These are phyloP conservation scores for Simplicillium sp. DNA, from an alignment of 2,329 filamentous ascomycete species.

Conservation along the genomic window DNA sequence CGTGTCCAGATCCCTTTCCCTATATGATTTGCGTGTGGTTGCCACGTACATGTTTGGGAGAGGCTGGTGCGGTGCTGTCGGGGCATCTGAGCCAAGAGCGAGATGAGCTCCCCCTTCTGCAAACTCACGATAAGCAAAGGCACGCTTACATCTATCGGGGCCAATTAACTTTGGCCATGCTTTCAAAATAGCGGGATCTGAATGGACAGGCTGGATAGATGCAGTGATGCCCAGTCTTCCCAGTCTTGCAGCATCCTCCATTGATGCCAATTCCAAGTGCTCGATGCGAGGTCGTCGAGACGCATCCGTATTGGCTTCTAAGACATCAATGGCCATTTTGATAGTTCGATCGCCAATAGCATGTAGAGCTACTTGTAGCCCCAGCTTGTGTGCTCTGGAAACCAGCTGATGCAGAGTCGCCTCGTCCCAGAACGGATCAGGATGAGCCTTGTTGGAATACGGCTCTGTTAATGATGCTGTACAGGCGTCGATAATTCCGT, in stretches of 20 bases:
- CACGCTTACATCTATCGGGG: conserved; percentile 37
- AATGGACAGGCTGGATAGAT: conserved; percentile 45
- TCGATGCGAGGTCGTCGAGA: conserved; percentile 52
- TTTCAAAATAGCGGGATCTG: conserved; percentile 44
- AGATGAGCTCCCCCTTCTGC: conserved; percentile 37
- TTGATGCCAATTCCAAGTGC: conserved; percentile 50
- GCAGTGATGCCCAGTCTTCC: conserved; percentile 46
- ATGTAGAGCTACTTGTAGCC: conserved; percentile 53
- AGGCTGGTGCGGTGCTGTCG: conserved; percentile 41
- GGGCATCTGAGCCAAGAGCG: conserved; percentile 45
- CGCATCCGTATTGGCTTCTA: conserved; percentile 32
- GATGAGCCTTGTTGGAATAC: conserved; percentile 38
- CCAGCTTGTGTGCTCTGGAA: conserved; percentile 38
- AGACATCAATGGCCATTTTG: conserved; percentile 44
- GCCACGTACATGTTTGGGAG: conserved; percentile 45
- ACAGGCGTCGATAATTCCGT: conserved; percentile 56
- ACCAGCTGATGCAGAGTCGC: conserved; percentile 44
- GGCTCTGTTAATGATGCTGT: conserved; percentile 52
- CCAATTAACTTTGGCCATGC: conserved; percentile 48
- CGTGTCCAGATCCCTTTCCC: conserved; percentile 30
- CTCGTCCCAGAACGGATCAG: conserved; percentile 44
- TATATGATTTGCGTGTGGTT: conserved; percentile 42
- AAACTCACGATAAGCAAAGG: conserved; percentile 52
- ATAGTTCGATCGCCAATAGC: conserved; percentile 56
- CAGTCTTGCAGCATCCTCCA: conserved; percentile 44